These are phyloP conservation scores for Fraxinus velutina DNA, from an alignment of 305 asterid genomes.

Conservation along the genomic window DNA sequence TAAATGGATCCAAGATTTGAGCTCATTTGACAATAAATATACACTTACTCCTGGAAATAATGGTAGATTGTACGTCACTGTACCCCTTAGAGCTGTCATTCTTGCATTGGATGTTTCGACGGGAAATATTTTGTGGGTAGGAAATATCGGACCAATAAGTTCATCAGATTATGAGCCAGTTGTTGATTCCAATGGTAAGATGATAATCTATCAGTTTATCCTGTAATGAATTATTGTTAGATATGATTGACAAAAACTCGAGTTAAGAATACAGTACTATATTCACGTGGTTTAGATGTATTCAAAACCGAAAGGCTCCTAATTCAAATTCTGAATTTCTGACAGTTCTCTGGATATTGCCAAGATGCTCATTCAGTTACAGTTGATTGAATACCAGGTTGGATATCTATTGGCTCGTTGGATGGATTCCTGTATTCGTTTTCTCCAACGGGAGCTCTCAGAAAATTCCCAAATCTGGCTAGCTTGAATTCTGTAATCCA, in stretches of 20 bases:
- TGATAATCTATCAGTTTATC: neutral
- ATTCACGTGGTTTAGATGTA: neutral
- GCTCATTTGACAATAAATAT: conserved; percentile 50
- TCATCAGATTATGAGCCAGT: conserved; percentile 65
- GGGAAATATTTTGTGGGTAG: conserved; percentile 72
- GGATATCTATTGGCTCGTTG: conserved; percentile 87
- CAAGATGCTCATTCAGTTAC: neutral
- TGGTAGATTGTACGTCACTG: conserved; percentile 59
- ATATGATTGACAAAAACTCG: neutral
- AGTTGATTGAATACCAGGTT: conserved; percentile 53
- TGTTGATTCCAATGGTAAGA: conserved; percentile 74
- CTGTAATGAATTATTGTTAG: neutral
- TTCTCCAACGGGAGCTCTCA: conserved; percentile 63
- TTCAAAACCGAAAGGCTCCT: neutral
- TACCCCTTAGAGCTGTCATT: conserved; percentile 42
- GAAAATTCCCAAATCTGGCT: conserved; percentile 49
- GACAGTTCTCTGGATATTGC: neutral
- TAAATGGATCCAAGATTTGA: conserved; percentile 81
- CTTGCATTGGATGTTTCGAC: conserved; percentile 68
- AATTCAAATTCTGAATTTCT: neutral
- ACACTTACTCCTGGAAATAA: conserved; percentile 72
- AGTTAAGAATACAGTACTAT: neutral
- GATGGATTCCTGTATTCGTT: conserved; percentile 84
- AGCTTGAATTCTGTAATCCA: conserved; percentile 56
- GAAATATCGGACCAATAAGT: conserved; percentile 64